Evolutionary conservation across 2,329 filamentous ascomycete genomes (phyloP).

Genomic region (Byssothecium circinans): DNA sequence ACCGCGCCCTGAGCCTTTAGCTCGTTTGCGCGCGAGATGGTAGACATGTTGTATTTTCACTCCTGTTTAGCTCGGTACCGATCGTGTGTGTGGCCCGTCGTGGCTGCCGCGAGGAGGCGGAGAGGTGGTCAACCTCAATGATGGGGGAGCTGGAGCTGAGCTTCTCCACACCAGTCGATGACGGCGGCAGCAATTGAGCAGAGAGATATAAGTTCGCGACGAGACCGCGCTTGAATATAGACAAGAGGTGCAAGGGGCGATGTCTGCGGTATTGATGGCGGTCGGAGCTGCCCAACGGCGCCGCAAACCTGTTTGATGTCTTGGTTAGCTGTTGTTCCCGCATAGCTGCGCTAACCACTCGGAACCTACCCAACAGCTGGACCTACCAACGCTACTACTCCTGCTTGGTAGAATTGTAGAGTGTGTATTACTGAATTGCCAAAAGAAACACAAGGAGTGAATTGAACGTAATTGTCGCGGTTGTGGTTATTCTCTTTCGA

Average conservation of each 20-base stretch:
- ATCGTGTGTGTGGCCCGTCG: too few relatives aligned
- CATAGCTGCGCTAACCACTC: background rate
- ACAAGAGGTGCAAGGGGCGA: background rate
- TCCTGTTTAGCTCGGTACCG: background rate
- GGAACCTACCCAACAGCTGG: background rate
- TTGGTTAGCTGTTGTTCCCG: slow-evolving; percentile 1
- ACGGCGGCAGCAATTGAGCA: slow-evolving; percentile 2
- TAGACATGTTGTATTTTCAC: slow-evolving; percentile 30
- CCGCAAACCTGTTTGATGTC: slow-evolving; percentile 7
- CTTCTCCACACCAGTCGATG: background rate
- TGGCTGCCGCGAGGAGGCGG: background rate
- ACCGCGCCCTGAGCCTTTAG: slow-evolving; percentile 79
- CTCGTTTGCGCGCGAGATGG: slow-evolving; percentile 55
- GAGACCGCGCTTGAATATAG: background rate
- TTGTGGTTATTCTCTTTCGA: too few relatives aligned
- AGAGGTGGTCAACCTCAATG: background rate
- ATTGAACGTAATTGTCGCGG: too few relatives aligned
- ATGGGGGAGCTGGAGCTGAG: too few relatives aligned
- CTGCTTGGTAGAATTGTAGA: too few relatives aligned
- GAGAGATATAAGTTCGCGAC: slow-evolving; percentile 1
- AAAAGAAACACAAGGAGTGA: too few relatives aligned
- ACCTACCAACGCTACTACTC: too few relatives aligned
- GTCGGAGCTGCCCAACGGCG: too few relatives aligned
- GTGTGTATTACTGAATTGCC: too few relatives aligned
- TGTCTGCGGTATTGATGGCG: too few relatives aligned